Percentiles rank a stretch among this genome's conserved stretches.
phyloP scores from a whole-genome alignment of 164 flowering plant species.

The Brasenia schreberi region DNA sequence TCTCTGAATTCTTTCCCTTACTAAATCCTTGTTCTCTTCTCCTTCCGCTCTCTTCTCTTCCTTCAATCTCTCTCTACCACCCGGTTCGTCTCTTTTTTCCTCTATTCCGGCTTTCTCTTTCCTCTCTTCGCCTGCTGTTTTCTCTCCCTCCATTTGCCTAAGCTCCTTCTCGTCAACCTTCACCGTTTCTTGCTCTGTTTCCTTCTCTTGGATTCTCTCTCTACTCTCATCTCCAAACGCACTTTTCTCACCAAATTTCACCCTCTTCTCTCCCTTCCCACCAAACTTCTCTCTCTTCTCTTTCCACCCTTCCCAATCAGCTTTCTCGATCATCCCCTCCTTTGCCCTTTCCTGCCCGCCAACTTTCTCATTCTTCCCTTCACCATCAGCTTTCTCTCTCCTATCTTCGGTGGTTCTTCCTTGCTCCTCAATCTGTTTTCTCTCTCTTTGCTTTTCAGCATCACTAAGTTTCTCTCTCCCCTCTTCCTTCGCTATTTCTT shows the following conservation, averaged over 20 bases:
- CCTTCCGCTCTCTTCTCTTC: not conserved
- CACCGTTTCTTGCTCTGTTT: not conserved
- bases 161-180: not conserved
- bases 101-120: conserved; percentile 2
- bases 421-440: not conserved
- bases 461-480: not conserved
- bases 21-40: not conserved
- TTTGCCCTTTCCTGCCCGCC: not conserved
- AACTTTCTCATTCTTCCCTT: not conserved
- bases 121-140: conserved; percentile 6
- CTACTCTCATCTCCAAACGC: not conserved
- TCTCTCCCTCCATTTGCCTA: not conserved
- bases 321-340: not conserved
- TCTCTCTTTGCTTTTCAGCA: not conserved
- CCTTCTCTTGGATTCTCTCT: not conserved
- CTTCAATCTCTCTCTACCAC: not conserved
- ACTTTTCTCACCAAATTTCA: not conserved
- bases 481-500: not conserved
- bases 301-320: not conserved
- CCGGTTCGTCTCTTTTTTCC: not conserved
- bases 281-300: not conserved
- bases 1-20: too few species aligned
- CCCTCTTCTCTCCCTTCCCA: not conserved
- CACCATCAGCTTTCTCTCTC: not conserved
- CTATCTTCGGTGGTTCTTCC: not conserved